A percentile compares a stretch with the other conserved stretches of the same genome.
Evolutionary conservation across 2,329 filamentous ascomycete genomes (phyloP).

Genomic region (Colletotrichum sp.): DNA sequence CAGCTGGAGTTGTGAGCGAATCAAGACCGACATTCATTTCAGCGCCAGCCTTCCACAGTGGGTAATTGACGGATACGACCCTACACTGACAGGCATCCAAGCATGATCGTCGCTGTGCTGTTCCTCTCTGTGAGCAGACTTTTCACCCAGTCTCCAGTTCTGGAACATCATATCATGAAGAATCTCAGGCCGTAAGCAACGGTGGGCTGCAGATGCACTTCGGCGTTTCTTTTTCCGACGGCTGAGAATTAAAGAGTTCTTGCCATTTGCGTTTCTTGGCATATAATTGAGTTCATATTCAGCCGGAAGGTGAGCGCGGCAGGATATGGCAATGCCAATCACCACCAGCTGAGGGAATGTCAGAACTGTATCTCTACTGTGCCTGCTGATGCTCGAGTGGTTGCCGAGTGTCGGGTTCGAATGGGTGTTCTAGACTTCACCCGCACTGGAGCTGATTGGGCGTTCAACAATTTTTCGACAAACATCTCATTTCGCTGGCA

Average conservation of each 20-base stretch:
- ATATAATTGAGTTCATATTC: neutral
- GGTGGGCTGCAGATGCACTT: neutral
- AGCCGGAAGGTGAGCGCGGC: neutral
- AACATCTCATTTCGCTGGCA: neutral
- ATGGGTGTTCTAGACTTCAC: neutral
- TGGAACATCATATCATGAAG: neutral
- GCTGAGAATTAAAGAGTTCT: neutral
- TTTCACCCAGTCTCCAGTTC: neutral
- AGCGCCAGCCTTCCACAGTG: neutral
- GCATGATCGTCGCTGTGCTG: neutral
- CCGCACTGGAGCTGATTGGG: neutral
- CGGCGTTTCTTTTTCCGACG: neutral
- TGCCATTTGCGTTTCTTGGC: neutral
- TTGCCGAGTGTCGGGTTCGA: neutral
- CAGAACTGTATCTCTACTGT: neutral
- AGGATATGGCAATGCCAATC: neutral
- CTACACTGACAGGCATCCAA: neutral
- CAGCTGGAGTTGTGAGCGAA: neutral
- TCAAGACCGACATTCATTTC: neutral
- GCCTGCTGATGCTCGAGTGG: neutral
- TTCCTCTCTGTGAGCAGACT: neutral
- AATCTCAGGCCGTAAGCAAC: neutral
- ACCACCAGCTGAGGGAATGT: neutral
- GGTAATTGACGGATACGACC: neutral
- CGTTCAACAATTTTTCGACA: neutral